phyloP scores from a whole-genome alignment of 495 filamentous ascomycete species.

The Tuber calosporum region DNA sequence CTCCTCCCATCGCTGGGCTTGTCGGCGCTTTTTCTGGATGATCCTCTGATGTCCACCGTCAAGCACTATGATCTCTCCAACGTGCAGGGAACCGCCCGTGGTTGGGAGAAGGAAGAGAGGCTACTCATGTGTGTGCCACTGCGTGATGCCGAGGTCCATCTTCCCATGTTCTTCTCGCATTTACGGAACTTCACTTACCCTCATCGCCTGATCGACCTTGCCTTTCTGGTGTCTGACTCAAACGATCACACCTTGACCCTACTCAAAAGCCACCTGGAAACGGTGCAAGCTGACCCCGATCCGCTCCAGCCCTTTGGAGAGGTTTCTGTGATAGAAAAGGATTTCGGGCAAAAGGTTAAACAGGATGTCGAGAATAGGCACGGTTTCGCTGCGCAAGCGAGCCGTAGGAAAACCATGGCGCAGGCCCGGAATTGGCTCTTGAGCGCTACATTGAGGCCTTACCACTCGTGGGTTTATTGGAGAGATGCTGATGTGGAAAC shows the following conservation, averaged over 20 bases:
- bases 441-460: conserved; percentile 84
- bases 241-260: conserved; percentile 81
- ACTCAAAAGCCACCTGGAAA: conserved; percentile 63
- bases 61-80: conserved; percentile 93
- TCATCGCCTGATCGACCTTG: conserved; percentile 89
- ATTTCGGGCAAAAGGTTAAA: conserved; percentile 96
- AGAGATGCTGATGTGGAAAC: conserved; percentile 98
- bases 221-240: conserved; percentile 95
- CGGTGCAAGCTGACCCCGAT: conserved; percentile 72
- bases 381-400: conserved; percentile 94
- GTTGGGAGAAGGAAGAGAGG: conserved; percentile 91
- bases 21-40: conserved; percentile 62
- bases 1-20: conserved; percentile 66
- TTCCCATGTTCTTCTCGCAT: conserved; percentile 97
- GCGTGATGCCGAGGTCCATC: conserved; percentile 84
- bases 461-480: conserved; percentile 99
- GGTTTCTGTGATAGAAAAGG: conserved; percentile 96
- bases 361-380: conserved; percentile 97
- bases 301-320: conserved; percentile 81
- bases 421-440: conserved; percentile 96
- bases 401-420: conserved; percentile 91
- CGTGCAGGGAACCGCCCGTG: conserved; percentile 77
- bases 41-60: conserved; percentile 81
- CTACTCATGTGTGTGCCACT: conserved; percentile 93
- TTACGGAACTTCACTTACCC: conserved; percentile 95